phyloP scores from a whole-genome alignment of 805 yeast species.

The Metschnikowia santaceciliae region DNA sequence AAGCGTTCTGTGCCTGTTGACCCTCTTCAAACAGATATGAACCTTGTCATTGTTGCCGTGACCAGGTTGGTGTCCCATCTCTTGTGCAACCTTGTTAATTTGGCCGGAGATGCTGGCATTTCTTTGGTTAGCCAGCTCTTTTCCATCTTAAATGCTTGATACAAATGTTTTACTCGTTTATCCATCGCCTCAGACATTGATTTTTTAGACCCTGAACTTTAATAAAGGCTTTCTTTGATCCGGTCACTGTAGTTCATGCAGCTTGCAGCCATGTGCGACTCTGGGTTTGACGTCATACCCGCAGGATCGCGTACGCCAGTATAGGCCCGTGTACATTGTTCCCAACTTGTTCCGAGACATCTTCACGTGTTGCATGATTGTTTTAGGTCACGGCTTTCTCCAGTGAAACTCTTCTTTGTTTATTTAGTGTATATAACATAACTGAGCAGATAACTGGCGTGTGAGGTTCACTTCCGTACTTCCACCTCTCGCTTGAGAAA shows the following conservation, averaged over 20 bases:
- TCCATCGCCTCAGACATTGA: background rate
- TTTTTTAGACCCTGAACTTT: background rate
- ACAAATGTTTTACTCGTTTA: background rate
- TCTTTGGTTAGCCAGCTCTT: constrained; percentile 7
- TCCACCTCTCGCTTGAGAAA: constrained; percentile 25
- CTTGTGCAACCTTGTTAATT: constrained; percentile 3
- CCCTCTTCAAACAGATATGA: background rate
- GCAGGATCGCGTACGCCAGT: background rate
- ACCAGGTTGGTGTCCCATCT: constrained; percentile 4
- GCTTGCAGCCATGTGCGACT: background rate
- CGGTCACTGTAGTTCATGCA: background rate
- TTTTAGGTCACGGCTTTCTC: background rate
- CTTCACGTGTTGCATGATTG: no score
- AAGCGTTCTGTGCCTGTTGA: background rate
- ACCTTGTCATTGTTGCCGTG: constrained; percentile 3
- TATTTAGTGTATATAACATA: background rate
- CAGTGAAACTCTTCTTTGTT: background rate
- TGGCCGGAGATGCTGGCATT: constrained; percentile 5
- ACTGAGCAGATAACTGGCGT: background rate
- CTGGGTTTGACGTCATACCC: background rate
- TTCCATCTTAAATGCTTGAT: constrained; percentile 4
- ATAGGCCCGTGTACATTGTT: background rate
- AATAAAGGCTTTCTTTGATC: background rate
- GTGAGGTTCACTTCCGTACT: background rate
- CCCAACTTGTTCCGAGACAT: background rate